phyloP scores from a whole-genome alignment of 2,329 filamentous ascomycete species.

The Trichophyton verrucosum region DNA sequence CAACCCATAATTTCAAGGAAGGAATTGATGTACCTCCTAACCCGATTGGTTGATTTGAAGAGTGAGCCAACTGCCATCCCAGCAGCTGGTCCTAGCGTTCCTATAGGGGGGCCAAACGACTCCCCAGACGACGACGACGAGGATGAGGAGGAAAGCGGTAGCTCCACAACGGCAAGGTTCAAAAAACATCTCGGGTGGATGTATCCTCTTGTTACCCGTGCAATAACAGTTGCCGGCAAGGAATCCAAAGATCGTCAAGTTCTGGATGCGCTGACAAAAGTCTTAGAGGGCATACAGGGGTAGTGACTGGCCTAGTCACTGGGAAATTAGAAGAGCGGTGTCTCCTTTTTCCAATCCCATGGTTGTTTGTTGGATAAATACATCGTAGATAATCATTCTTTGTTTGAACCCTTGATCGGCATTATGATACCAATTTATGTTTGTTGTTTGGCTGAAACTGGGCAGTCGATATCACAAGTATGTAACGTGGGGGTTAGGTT shows the following conservation, averaged over 20 bases:
- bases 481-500: not conserved
- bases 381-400: not conserved
- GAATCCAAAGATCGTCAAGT: constrained; percentile 28
- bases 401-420: not conserved
- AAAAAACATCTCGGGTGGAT: constrained; percentile 68
- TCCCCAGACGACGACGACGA: constrained; percentile 15
- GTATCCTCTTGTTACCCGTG: constrained; percentile 53
- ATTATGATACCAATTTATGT: not conserved
- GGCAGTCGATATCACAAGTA: not conserved
- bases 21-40: constrained; percentile 63
- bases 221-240: constrained; percentile 29
- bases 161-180: constrained; percentile 22
- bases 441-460: not conserved
- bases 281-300: constrained; percentile 35
- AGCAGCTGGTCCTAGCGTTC: constrained; percentile 18
- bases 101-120: constrained; percentile 16
- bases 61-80: constrained; percentile 61
- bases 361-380: not conserved
- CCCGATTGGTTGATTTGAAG: constrained; percentile 51
- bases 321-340: constrained; percentile 1
- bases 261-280: constrained; percentile 43
- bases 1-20: constrained; percentile 69
- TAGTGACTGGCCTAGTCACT: not conserved
- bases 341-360: not conserved
- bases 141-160: not conserved